phyloP scores from a whole-genome alignment of 2,329 filamentous ascomycete species.

The Aspergillus novoparasiticus region DNA sequence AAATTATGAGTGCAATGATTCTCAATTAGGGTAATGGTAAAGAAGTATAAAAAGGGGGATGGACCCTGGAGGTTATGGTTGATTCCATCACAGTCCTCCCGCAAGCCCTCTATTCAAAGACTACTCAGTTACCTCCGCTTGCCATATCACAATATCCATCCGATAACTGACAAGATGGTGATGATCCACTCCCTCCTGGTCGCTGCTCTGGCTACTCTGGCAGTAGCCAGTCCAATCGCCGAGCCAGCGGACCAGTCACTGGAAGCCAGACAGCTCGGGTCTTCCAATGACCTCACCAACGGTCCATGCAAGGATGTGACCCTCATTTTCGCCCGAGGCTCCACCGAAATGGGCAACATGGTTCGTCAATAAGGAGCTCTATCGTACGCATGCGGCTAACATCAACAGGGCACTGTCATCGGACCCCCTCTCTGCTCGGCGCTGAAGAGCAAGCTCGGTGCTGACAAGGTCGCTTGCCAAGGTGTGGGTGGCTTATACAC shows the following conservation, averaged over 20 bases:
- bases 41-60: neutral
- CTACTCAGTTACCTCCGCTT: neutral
- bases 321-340: constrained; percentile 47
- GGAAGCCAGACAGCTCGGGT: constrained; percentile 19
- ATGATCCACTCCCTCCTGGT: constrained; percentile 19
- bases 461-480: constrained; percentile 40
- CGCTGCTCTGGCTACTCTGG: constrained; percentile 16
- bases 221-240: constrained; percentile 18
- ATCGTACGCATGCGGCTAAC: neutral
- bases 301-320: constrained; percentile 41
- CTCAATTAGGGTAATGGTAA: neutral
- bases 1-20: neutral
- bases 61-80: neutral
- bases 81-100: neutral
- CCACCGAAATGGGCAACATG: constrained; percentile 44
- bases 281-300: constrained; percentile 40
- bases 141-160: neutral
- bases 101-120: neutral
- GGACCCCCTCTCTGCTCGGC: constrained; percentile 33
- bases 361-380: constrained; percentile 20
- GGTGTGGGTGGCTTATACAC: constrained; percentile 49
- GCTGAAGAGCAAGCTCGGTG: constrained; percentile 27
- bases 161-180: constrained; percentile 11
- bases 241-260: neutral
- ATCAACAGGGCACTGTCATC: constrained; percentile 30